Conservation (phyloP, 129 eudicot species). For the Daucus carota region DH1_v3.0 NC_030385.2:32283001-32283500, state of each 20-base stretch:
- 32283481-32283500: constrained; percentile 56
- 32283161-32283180: not conserved
- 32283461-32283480: constrained; percentile 65
- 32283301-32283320: not conserved
- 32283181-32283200: not conserved
- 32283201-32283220: not conserved
- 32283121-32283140: not conserved
- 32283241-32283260: constrained; percentile 3
- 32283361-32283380: not conserved
- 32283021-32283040: constrained; percentile 10
- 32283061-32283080: not conserved
- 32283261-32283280: not conserved
- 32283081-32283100: not conserved
- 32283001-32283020: constrained; percentile 73
- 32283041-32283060: not conserved
- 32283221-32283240: not conserved
- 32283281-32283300: not conserved
- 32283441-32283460: not conserved
- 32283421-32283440: not conserved
- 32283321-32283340: no score
- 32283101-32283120: not conserved
- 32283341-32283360: not conserved
- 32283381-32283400: not conserved
- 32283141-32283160: not conserved
- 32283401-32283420: not conserved